phyloP scores from a whole-genome alignment of 371 early-diverging fungal species.

The Mucor lusitanicus region DNA sequence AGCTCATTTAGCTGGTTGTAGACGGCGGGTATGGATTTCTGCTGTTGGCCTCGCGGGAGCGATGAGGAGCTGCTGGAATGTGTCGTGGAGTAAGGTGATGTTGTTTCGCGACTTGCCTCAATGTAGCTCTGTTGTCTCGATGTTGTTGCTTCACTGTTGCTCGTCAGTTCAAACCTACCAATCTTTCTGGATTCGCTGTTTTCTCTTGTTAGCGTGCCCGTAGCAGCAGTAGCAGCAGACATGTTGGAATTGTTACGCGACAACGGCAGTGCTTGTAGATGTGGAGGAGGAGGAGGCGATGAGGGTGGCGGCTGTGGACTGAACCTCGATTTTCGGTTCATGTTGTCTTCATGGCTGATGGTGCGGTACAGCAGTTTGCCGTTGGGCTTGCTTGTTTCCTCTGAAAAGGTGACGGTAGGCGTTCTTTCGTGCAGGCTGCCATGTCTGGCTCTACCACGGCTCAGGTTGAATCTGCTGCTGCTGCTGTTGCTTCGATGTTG shows the following conservation, averaged over 20 bases:
- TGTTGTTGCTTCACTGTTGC: not conserved
- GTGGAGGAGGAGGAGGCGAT: slow-evolving; percentile 8
- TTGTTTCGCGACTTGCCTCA: not conserved
- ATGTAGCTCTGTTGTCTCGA: not conserved
- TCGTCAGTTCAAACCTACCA: slow-evolving; percentile 32
- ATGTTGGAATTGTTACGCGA: slow-evolving; percentile 25
- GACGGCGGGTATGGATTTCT: slow-evolving; percentile 9
- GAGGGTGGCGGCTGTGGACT: slow-evolving; percentile 5
- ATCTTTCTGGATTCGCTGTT: slow-evolving; percentile 24
- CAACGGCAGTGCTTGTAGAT: slow-evolving; percentile 6
- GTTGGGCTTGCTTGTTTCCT: slow-evolving; percentile 8
- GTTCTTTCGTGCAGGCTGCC: slow-evolving; percentile 20
- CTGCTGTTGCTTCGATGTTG: not conserved
- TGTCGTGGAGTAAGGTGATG: slow-evolving; percentile 9
- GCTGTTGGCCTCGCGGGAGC: not conserved
- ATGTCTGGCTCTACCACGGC: slow-evolving; percentile 9
- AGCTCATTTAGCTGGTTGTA: slow-evolving; percentile 38
- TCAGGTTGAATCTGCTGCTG: slow-evolving; percentile 3
- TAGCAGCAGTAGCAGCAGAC: slow-evolving; percentile 3
- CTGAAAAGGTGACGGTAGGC: slow-evolving; percentile 22
- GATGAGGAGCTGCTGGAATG: slow-evolving; percentile 9
- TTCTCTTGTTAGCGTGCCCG: not conserved
- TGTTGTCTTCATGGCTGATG: slow-evolving; percentile 23
- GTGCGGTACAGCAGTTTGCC: slow-evolving; percentile 20
- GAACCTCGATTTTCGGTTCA: slow-evolving; percentile 6